Evolutionary conservation across 148 eudicot species (phyloP), one percentile per base, ranked within the genome.

Genomic region (Rhododendron ferrugineum): DNA sequence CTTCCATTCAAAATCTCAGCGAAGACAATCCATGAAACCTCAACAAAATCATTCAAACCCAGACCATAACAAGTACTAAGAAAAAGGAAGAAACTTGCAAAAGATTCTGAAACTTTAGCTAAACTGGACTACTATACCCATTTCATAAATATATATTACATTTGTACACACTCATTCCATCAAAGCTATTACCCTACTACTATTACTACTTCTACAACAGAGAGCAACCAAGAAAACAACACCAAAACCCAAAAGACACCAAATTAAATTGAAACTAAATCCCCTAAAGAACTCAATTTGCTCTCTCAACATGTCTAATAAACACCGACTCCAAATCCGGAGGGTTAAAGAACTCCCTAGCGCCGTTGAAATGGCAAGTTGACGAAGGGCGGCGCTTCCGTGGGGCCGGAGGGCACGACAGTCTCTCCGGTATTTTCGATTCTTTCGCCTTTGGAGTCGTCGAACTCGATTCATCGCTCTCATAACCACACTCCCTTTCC

Each of bases 241-340:
- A 37, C 74, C 47, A 23, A 47, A 32, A 60, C 47, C 78, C 34
- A 34, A 60, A 83, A 78, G 76, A 37, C 34, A 20, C 11, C 11
- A 42, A 80, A 44, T 18, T 68, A 74, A 30, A 60, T 46, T 28
- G 22, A 1, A 37, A 30, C 62, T 1, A 50, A 23, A 60, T 49
- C 32, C 44, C 1, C 70, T 23, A 86, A 74, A 52, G 6, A 70
- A 14, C 82, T 87, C 82, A 89, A 28, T 84, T 88, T 36, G 87
- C 93, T 73, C 88, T 89, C 85, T 87, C 87, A 18, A 86, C 89
- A 47, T 78, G 91, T 70, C 89, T 89, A 10, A 85, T 89, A 76
- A 93, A 93, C 6, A 93, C 90, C 0, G 91, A 87, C 70, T 92
- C 96, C 89, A 93, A 88, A 83, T 92, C 94, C 13, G 96, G 94